These are phyloP conservation scores for Malassezia yamatoensis DNA, from an alignment of 1,284 basidiomycete genomes.

Conservation along the genomic window DNA sequence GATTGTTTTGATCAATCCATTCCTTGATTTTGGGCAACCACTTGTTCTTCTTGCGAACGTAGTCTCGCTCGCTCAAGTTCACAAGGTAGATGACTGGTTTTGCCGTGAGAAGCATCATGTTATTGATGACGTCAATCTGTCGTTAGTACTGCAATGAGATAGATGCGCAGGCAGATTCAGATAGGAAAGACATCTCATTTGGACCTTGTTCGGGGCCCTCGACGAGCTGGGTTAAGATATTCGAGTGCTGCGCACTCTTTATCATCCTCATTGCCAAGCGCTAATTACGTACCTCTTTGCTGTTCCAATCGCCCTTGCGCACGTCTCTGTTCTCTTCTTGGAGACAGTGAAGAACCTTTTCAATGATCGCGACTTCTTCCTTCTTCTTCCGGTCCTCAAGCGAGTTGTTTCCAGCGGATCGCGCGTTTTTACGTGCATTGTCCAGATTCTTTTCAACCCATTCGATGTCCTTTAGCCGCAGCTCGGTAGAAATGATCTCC, in stretches of 20 bases:
- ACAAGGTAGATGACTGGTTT: slow-evolving; percentile 98
- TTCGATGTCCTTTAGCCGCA: slow-evolving; percentile 89
- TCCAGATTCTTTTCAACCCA: slow-evolving; percentile 93
- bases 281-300: slow-evolving; percentile 76
- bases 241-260: slow-evolving; percentile 65
- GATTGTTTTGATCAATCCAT: slow-evolving; percentile 96
- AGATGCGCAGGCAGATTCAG: slow-evolving; percentile 22
- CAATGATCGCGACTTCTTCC: slow-evolving; percentile 75
- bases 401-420: slow-evolving; percentile 58
- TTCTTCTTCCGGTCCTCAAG: slow-evolving; percentile 91
- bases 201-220: slow-evolving; percentile 54
- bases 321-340: slow-evolving; percentile 79
- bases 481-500: slow-evolving; percentile 79
- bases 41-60: slow-evolving; percentile 96
- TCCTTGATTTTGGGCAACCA: slow-evolving; percentile 97
- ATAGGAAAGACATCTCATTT: slow-evolving; percentile 35
- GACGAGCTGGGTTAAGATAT: slow-evolving; percentile 59
- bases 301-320: slow-evolving; percentile 85
- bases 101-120: slow-evolving; percentile 80
- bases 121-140: slow-evolving; percentile 91
- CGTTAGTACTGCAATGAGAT: background rate
- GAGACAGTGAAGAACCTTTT: slow-evolving; percentile 73
- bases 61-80: slow-evolving; percentile 92
- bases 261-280: slow-evolving; percentile 55
- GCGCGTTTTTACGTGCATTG: slow-evolving; percentile 36